Evolutionary conservation across 306 rosid species (phyloP).

Genomic region (Acacia confusa): DNA sequence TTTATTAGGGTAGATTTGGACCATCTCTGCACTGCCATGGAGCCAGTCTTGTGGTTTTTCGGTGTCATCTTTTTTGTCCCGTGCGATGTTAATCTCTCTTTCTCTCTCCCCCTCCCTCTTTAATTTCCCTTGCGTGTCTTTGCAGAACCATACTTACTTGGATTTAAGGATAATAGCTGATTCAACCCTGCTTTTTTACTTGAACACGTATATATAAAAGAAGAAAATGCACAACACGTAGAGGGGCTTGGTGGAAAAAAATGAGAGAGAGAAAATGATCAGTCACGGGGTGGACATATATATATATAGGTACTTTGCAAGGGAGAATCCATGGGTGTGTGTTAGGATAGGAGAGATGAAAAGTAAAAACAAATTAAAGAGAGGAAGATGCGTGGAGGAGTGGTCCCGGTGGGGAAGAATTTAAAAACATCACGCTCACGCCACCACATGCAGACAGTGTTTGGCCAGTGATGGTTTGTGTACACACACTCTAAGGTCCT

Average conservation of each 20-base stretch:
- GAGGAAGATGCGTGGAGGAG: constrained; percentile 44
- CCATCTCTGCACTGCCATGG: constrained; percentile 30
- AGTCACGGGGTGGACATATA: constrained; percentile 22
- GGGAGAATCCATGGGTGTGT: not conserved
- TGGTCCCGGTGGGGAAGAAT: constrained; percentile 45
- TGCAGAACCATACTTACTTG: not conserved
- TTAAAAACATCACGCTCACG: constrained; percentile 69
- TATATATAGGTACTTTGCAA: too few species aligned
- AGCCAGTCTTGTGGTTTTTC: constrained; percentile 40
- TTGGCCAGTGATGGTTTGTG: constrained; percentile 43
- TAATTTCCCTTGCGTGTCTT: constrained; percentile 13
- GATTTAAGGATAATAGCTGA: too few species aligned
- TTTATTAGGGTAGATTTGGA: constrained; percentile 34
- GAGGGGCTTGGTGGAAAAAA: not conserved
- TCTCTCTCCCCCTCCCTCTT: not conserved
- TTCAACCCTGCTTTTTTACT: not conserved
- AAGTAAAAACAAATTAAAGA: constrained; percentile 32
- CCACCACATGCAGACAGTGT: constrained; percentile 68
- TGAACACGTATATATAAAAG: not conserved
- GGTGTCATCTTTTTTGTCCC: constrained; percentile 44
- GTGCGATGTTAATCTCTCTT: constrained; percentile 19
- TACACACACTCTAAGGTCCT: constrained; percentile 28
- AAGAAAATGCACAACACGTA: not conserved
- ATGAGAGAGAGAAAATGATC: not conserved
- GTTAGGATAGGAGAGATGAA: constrained; percentile 26